A percentile compares a stretch with the other conserved stretches of the same genome.
phyloP scores from a whole-genome alignment of 2,329 filamentous ascomycete species.

The Colletotrichum sansevieriae region DNA sequence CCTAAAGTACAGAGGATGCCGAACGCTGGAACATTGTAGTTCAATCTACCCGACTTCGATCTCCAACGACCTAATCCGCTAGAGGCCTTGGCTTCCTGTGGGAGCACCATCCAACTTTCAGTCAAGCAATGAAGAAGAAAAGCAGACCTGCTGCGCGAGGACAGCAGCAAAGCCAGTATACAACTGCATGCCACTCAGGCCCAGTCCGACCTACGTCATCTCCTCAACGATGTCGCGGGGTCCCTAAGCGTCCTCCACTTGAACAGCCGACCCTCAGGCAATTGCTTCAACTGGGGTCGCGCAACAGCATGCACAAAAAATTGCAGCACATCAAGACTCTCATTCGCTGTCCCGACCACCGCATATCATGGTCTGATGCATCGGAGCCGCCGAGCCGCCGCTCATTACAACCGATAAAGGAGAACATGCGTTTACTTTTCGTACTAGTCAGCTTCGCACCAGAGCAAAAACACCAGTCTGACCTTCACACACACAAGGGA shows the following conservation, averaged over 20 bases:
- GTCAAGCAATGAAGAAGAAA: too few relatives aligned
- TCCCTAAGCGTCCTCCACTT: constrained; percentile 15
- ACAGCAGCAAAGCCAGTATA: too few relatives aligned
- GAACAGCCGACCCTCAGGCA: too few relatives aligned
- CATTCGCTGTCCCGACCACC: neutral
- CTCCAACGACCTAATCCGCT: too few relatives aligned
- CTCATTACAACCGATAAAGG: constrained; percentile 29
- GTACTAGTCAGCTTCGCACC: constrained; percentile 33
- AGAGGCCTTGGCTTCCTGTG: too few relatives aligned
- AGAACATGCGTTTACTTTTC: neutral
- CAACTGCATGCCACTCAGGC: too few relatives aligned
- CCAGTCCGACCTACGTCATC: constrained; percentile 7
- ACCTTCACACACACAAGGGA: constrained; percentile 5
- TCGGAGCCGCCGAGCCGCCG: constrained; percentile 32
- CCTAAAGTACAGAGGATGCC: neutral
- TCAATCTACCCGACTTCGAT: neutral
- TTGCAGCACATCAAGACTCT: neutral
- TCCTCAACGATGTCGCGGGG: neutral
- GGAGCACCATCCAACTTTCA: too few relatives aligned
- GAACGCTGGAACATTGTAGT: neutral
- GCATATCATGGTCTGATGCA: constrained; percentile 16
- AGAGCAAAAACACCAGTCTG: constrained; percentile 8
- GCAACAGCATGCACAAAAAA: constrained; percentile 3
- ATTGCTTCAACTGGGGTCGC: neutral
- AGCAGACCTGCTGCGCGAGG: too few relatives aligned